Conservation (phyloP, 495 filamentous ascomycete genomes). For the Thermothielavioides terrestris region DNA sequence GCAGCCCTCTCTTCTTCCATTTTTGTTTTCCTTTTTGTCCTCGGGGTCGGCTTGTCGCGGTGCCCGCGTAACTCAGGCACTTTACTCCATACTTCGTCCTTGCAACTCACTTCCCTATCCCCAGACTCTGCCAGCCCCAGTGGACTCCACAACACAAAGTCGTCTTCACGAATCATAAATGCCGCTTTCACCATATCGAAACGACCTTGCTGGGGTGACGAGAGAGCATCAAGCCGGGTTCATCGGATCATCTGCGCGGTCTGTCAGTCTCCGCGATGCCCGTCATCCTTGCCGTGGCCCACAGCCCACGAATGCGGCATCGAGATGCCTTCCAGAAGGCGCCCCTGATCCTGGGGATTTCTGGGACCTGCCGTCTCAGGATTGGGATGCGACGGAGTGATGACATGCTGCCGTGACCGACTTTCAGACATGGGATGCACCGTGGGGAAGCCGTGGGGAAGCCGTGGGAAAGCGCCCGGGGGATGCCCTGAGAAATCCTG, state of each 20-base stretch:
- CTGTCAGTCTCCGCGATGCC: neutral
- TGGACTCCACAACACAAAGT: too few species aligned
- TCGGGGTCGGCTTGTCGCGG: too few species aligned
- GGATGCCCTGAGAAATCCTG: neutral
- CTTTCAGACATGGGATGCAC: neutral
- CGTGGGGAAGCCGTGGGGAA: neutral
- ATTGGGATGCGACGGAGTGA: neutral
- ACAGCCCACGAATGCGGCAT: neutral
- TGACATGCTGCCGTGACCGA: neutral
- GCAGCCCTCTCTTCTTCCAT: too few species aligned
- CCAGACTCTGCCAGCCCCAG: too few species aligned
- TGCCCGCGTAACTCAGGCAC: too few species aligned
- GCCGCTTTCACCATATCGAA: neutral
- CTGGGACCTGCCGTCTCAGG: neutral
- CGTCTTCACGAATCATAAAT: neutral
- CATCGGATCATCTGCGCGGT: neutral
- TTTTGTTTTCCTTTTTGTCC: too few species aligned
- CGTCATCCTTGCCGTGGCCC: slow-evolving; percentile 1
- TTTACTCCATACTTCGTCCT: too few species aligned
- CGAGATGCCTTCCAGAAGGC: neutral
- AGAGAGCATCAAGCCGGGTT: neutral
- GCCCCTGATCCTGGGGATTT: neutral
- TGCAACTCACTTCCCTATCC: too few species aligned
- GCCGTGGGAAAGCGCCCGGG: neutral
- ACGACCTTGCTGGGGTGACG: neutral